phyloP scores from a whole-genome alignment of 1,284 basidiomycete species.

The Cerioporus squamosus region DNA sequence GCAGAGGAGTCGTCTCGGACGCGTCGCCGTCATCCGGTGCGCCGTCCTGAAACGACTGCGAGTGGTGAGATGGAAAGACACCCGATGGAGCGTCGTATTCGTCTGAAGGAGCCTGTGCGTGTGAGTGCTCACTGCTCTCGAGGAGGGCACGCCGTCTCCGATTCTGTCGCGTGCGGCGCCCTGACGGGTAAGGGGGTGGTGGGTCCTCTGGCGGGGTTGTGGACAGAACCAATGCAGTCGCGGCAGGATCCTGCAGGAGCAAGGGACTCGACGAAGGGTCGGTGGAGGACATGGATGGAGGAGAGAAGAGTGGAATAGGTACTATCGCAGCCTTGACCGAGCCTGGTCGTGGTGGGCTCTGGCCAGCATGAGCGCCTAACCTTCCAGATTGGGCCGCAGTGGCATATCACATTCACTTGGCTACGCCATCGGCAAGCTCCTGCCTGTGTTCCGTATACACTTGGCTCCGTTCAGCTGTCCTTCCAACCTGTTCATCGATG shows the following conservation, averaged over 20 bases:
- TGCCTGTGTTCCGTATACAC: no score
- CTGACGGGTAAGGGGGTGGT: slow-evolving; percentile 69
- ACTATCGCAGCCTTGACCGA: slow-evolving; percentile 5
- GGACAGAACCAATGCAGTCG: slow-evolving; percentile 23
- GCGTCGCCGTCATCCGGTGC: slow-evolving; percentile 29
- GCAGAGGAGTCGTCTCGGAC: slow-evolving; percentile 48
- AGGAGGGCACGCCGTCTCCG: slow-evolving; percentile 31
- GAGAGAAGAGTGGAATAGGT: background rate
- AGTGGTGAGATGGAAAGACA: background rate
- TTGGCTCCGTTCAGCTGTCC: no score
- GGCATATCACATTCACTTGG: no score
- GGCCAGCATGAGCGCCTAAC: slow-evolving; percentile 9
- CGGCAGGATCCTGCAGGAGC: slow-evolving; percentile 15
- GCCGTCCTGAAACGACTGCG: slow-evolving; percentile 14
- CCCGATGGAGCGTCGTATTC: slow-evolving; percentile 26
- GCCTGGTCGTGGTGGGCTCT: background rate
- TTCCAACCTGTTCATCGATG: no score
- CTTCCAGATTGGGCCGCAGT: slow-evolving; percentile 4
- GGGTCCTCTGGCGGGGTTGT: slow-evolving; percentile 48
- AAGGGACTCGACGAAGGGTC: slow-evolving; percentile 14
- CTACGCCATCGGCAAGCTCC: no score
- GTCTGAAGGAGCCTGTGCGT: slow-evolving; percentile 38
- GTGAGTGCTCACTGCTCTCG: slow-evolving; percentile 28
- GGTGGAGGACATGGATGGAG: slow-evolving; percentile 19
- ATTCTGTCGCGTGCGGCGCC: slow-evolving; percentile 45